Percentiles rank a stretch among this genome's conserved stretches.
phyloP scores from a whole-genome alignment of 805 yeast species.

The Nakazawaea pomicola region DNA sequence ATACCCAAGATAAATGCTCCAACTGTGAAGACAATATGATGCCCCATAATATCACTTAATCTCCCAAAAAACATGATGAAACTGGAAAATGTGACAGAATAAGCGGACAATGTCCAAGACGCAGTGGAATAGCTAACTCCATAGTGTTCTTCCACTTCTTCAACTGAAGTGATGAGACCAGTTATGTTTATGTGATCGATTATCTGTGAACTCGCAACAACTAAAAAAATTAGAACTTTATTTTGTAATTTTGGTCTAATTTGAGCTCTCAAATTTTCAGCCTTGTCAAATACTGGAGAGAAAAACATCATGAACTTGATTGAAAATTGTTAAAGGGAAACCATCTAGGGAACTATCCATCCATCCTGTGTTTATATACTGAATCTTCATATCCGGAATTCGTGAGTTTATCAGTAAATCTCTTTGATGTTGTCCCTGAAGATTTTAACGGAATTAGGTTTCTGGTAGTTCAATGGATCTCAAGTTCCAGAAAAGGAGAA shows the following conservation, averaged over 20 bases:
- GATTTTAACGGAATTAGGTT: no score
- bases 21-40: slow-evolving; percentile 19
- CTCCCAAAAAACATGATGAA: slow-evolving; percentile 32
- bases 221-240: neutral
- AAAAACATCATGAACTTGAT: no score
- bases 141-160: slow-evolving; percentile 5
- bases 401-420: no score
- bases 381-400: no score
- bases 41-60: slow-evolving; percentile 29
- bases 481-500: no score
- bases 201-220: neutral
- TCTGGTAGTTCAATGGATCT: no score
- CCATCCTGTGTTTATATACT: no score
- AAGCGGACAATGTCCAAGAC: slow-evolving; percentile 29
- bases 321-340: no score
- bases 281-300: neutral
- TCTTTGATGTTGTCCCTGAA: no score
- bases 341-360: no score
- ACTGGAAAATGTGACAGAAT: slow-evolving; percentile 31
- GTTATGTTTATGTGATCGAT: slow-evolving; percentile 13
- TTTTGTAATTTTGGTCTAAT: neutral
- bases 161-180: slow-evolving; percentile 11
- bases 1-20: slow-evolving; percentile 21
- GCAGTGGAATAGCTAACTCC: neutral
- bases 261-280: neutral